Conservation (phyloP, 768 basidiomycete species). For the Clitopilus passeckerianus region DNA sequence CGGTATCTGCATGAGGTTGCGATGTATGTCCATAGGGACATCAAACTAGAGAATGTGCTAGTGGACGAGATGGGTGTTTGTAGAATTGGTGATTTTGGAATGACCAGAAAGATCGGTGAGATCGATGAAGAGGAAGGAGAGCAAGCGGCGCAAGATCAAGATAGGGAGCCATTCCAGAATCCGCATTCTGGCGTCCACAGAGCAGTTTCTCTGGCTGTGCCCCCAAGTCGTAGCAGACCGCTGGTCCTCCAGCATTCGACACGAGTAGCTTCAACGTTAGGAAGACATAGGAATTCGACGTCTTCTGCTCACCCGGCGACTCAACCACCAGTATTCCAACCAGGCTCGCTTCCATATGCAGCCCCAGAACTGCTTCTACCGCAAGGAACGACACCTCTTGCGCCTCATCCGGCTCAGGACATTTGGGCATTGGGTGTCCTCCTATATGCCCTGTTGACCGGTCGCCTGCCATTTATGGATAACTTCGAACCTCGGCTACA, state of each 20-base stretch:
- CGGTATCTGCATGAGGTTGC: slow-evolving; percentile 79
- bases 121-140: slow-evolving; percentile 30
- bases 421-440: slow-evolving; percentile 95
- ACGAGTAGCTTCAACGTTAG: slow-evolving; percentile 29
- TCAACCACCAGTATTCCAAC: slow-evolving; percentile 38
- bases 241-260: slow-evolving; percentile 12
- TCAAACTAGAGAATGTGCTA: slow-evolving; percentile 96
- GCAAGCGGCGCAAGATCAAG: slow-evolving; percentile 15
- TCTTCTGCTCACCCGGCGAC: slow-evolving; percentile 21
- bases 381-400: slow-evolving; percentile 31
- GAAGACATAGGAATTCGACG: slow-evolving; percentile 49
- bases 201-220: slow-evolving; percentile 32
- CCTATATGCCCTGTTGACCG: slow-evolving; percentile 80
- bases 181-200: slow-evolving; percentile 26
- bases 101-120: slow-evolving; percentile 64
- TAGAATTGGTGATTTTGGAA: slow-evolving; percentile 82
- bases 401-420: slow-evolving; percentile 74
- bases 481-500: slow-evolving; percentile 88
- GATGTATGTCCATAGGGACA: slow-evolving; percentile 82
- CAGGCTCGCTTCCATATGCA: slow-evolving; percentile 88
- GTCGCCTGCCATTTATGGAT: slow-evolving; percentile 84
- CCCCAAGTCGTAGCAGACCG: slow-evolving; percentile 17
- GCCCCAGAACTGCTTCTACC: slow-evolving; percentile 83
- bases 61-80: slow-evolving; percentile 88
- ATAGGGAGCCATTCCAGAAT: slow-evolving; percentile 6